These are phyloP conservation scores for Cetradonia linearis DNA, from an alignment of 495 filamentous ascomycete species.

Conservation along the genomic window DNA sequence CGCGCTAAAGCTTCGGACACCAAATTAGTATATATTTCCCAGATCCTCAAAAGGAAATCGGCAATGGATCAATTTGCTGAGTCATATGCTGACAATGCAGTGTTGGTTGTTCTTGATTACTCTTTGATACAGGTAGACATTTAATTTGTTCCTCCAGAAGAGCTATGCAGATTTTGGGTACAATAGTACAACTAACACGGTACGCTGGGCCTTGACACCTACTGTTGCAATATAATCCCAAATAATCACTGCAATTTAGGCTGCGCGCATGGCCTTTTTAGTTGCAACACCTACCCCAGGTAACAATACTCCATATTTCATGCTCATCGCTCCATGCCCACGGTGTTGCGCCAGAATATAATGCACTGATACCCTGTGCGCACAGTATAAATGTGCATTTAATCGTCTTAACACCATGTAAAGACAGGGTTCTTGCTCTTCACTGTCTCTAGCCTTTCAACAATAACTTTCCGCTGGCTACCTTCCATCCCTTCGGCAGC, in stretches of 20 bases:
- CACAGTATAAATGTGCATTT: slow-evolving; percentile 6
- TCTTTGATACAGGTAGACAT: neutral
- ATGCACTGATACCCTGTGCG: neutral
- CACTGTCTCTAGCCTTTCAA: slow-evolving; percentile 87
- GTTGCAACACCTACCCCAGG: no score
- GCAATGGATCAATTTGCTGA: neutral
- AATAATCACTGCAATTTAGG: no score
- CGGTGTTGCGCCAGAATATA: neutral
- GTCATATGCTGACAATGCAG: neutral
- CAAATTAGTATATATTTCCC: slow-evolving; percentile 5
- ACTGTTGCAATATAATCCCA: no score
- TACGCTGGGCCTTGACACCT: neutral
- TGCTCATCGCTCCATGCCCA: slow-evolving; percentile 5
- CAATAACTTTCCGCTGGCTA: slow-evolving; percentile 83
- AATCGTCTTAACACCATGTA: slow-evolving; percentile 70
- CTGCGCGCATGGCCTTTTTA: no score
- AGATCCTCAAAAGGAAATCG: neutral
- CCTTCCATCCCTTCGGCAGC: slow-evolving; percentile 90
- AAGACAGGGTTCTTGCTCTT: slow-evolving; percentile 94
- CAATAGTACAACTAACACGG: neutral
- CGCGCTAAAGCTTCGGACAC: neutral
- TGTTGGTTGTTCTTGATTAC: neutral
- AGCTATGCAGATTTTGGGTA: neutral
- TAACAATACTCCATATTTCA: neutral
- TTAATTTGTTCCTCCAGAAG: neutral